Evolutionary conservation across 345 rosid species (phyloP), one percentile per base, ranked within the genome.

Genomic region (Conringia planisiliqua): DNA sequence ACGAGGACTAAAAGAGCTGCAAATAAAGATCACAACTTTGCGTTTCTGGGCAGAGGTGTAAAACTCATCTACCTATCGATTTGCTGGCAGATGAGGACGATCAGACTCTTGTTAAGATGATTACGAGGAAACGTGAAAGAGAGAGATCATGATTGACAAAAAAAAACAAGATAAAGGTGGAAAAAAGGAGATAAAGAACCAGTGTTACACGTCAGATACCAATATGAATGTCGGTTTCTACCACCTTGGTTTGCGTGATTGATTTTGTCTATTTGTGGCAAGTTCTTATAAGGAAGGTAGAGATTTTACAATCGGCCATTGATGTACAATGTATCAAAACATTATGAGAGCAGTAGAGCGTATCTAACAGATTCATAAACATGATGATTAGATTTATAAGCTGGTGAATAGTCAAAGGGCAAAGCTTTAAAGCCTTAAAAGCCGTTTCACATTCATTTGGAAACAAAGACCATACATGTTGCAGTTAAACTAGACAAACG

Each of bases 21-120:
- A 17, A 17, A 58, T 58, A 58, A 57, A 59, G 66, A 77, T 70
- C 6, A 71, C n/a, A 56, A 61, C 46, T 77, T 70, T 55, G 60
- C 5, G 32, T 68, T 22, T 75, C 11, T 40, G 39, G 39, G 59
- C 35, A 54, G 2, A 18, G 5, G 39, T 62, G 16, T 52, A 33
- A 18, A 72, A 50, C 22, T 39, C 44, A 52, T 59, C 63, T 47
- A 33, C 68, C 50, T 59, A 29, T n/a, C 16, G 40, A 17, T 43
- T 52, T 40, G 39, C 27, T 70, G 44, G 71, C 66, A 76, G 46
- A 63, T 44, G 8, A 46, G 60, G 39, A 61, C 70, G 74, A 69
- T 69, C 65, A 69, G 43, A 50, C 50, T 50, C 10, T 33, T 63
- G 52, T 54, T 18, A 76, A 69, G 75, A 52, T 61, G 74, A 60